Percentiles rank a stretch among this genome's conserved stretches.
These are phyloP conservation scores for Adansonia digitata DNA, from an alignment of 345 rosid species.

Conservation along the genomic window DNA sequence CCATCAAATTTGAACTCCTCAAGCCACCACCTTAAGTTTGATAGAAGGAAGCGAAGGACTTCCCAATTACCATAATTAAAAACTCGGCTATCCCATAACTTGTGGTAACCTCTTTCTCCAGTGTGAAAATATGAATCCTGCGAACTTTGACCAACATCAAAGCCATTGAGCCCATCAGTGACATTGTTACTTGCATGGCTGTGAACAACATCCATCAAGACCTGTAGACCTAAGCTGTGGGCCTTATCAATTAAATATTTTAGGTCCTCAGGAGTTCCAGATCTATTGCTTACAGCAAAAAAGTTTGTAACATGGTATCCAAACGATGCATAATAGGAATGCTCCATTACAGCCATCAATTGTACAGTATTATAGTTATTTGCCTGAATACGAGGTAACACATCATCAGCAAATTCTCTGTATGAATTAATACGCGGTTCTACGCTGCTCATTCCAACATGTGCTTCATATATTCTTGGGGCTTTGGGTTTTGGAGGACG, in stretches of 20 bases:
- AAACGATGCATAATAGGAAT: conserved; percentile 77
- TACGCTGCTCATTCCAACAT: conserved; percentile 83
- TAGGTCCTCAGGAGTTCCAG: conserved; percentile 83
- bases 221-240: conserved; percentile 64
- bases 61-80: conserved; percentile 85
- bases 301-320: conserved; percentile 78
- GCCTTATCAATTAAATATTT: conserved; percentile 80
- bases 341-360: conserved; percentile 82
- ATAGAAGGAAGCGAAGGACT: conserved; percentile 75
- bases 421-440: conserved; percentile 65
- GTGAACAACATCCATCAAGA: conserved; percentile 70
- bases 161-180: conserved; percentile 80
- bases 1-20: conserved; percentile 78
- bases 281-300: conserved; percentile 73
- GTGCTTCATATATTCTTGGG: conserved; percentile 73
- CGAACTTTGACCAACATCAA: conserved; percentile 68
- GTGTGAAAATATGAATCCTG: conserved; percentile 70
- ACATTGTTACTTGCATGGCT: conserved; percentile 76
- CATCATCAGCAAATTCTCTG: conserved; percentile 70
- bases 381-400: conserved; percentile 64
- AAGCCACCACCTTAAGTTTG: conserved; percentile 85
- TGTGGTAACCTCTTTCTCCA: conserved; percentile 69
- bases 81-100: conserved; percentile 70
- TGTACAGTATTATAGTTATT: conserved; percentile 73
- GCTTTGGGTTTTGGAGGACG: conserved; percentile 63